A percentile compares a stretch with the other conserved stretches of the same genome.
Conservation (phyloP, 192 early-diverging fungal genomes). For the Coemansia erecta region DNA sequence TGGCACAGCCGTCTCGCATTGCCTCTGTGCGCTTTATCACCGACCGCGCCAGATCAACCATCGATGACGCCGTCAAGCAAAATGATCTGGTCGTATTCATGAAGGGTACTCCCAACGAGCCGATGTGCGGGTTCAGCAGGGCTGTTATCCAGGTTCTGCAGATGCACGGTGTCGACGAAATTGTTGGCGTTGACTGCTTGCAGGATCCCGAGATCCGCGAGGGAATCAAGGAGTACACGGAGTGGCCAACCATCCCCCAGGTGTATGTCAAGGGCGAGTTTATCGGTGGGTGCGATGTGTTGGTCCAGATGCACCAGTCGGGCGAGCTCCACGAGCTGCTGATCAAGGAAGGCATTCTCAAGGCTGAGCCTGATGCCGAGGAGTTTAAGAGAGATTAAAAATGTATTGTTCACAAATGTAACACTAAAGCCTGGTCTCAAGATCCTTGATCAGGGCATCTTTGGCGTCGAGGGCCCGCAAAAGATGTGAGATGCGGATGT, state of each 20-base stretch:
- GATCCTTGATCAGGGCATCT: slow-evolving; percentile 18
- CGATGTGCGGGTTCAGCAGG: slow-evolving; percentile 92
- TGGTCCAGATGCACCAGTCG: slow-evolving; percentile 83
- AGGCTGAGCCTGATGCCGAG: slow-evolving; percentile 26
- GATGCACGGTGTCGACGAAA: slow-evolving; percentile 74
- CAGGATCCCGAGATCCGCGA: slow-evolving; percentile 87
- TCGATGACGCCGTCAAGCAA: slow-evolving; percentile 54
- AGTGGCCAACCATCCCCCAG: slow-evolving; percentile 97
- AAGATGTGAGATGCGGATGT: slow-evolving; percentile 31
- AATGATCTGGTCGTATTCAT: slow-evolving; percentile 88
- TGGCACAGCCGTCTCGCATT: slow-evolving; percentile 9
- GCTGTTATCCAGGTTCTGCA: slow-evolving; percentile 90
- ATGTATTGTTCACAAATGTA: neutral
- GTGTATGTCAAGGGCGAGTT: slow-evolving; percentile 96
- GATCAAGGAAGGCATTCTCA: slow-evolving; percentile 68
- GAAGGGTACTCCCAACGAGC: slow-evolving; percentile 93
- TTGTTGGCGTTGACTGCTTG: slow-evolving; percentile 79
- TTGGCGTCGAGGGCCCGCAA: slow-evolving; percentile 39
- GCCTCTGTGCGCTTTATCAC: slow-evolving; percentile 33
- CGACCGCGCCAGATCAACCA: slow-evolving; percentile 22
- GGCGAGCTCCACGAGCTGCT: slow-evolving; percentile 84
- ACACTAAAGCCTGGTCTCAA: slow-evolving; percentile 2
- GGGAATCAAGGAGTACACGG: slow-evolving; percentile 90
- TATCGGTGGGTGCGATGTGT: slow-evolving; percentile 91
- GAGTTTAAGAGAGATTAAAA: slow-evolving; percentile 22